Percentiles rank a stretch among this genome's conserved stretches.
Conservation (phyloP, 768 basidiomycete species). For the Zangia roseola region DNA sequence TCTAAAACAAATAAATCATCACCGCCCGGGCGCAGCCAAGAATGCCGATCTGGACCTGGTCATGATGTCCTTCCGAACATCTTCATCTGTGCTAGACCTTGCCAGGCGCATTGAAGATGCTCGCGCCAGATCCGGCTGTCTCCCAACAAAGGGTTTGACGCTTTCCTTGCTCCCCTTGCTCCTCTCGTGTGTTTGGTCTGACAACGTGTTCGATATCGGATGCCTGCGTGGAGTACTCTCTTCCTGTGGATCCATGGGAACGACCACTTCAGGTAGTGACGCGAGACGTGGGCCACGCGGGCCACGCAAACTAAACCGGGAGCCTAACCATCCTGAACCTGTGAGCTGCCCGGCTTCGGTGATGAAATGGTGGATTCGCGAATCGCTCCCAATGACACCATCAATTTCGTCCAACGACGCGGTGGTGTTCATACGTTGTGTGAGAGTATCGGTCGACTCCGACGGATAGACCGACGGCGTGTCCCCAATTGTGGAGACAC, state of each 20-base stretch:
- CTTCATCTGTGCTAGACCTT: slow-evolving; percentile 7
- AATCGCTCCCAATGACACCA: slow-evolving; percentile 20
- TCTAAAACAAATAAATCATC: not conserved
- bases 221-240: slow-evolving; percentile 25
- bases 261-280: slow-evolving; percentile 14
- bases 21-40: slow-evolving; percentile 3
- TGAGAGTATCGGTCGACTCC: slow-evolving; percentile 25
- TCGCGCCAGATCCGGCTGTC: slow-evolving; percentile 17
- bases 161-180: slow-evolving; percentile 20
- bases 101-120: slow-evolving; percentile 15
- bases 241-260: slow-evolving; percentile 11
- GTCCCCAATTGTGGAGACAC: slow-evolving; percentile 11
- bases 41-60: slow-evolving; percentile 22
- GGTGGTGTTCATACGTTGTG: slow-evolving; percentile 11
- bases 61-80: slow-evolving; percentile 1
- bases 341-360: slow-evolving; percentile 18
- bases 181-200: slow-evolving; percentile 44
- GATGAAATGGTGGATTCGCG: slow-evolving; percentile 25
- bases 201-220: slow-evolving; percentile 33
- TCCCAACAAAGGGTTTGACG: slow-evolving; percentile 26
- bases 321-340: slow-evolving; percentile 14
- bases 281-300: slow-evolving; percentile 23
- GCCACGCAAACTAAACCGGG: slow-evolving; percentile 15
- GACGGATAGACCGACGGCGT: slow-evolving; percentile 27
- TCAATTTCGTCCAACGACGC: slow-evolving; percentile 30